These are phyloP conservation scores for Nyctanthes arbortristis DNA, from an alignment of 257 asterid species.

Conservation along the genomic window DNA sequence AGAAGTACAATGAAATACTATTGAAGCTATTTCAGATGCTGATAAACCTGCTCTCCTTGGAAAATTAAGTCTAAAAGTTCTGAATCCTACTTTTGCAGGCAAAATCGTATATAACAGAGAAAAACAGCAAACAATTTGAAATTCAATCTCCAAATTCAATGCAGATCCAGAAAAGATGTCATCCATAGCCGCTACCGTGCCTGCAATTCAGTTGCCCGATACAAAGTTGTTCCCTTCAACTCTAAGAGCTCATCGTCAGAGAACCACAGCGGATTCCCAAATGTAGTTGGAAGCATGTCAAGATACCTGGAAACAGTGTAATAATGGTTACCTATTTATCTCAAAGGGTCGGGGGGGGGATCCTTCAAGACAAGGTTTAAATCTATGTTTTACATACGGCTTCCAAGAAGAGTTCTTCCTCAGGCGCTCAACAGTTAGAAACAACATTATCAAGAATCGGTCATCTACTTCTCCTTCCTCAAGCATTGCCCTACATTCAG, in stretches of 20 bases:
- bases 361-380: not conserved
- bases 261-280: slow-evolving; percentile 90
- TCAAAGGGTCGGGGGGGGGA: too few species aligned
- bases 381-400: slow-evolving; percentile 56
- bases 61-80: not conserved
- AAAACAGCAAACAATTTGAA: slow-evolving; percentile 7
- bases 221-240: slow-evolving; percentile 84
- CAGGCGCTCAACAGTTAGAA: slow-evolving; percentile 76
- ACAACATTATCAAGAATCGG: slow-evolving; percentile 75
- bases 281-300: slow-evolving; percentile 87
- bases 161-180: not conserved
- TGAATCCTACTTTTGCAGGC: not conserved
- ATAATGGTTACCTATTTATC: not conserved
- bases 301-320: slow-evolving; percentile 57
- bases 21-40: not conserved
- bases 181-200: slow-evolving; percentile 32
- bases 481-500: slow-evolving; percentile 77
- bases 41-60: slow-evolving; percentile 4
- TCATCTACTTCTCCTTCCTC: slow-evolving; percentile 85
- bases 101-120: not conserved
- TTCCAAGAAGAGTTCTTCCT: slow-evolving; percentile 82
- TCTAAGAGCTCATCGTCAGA: slow-evolving; percentile 80
- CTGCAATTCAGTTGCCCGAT: slow-evolving; percentile 81
- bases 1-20: not conserved
- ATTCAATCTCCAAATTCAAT: not conserved